Evolutionary conservation across 169 alveolate species (phyloP), one percentile per base, ranked within the genome.

Genomic region (Nephromyces sp.): DNA sequence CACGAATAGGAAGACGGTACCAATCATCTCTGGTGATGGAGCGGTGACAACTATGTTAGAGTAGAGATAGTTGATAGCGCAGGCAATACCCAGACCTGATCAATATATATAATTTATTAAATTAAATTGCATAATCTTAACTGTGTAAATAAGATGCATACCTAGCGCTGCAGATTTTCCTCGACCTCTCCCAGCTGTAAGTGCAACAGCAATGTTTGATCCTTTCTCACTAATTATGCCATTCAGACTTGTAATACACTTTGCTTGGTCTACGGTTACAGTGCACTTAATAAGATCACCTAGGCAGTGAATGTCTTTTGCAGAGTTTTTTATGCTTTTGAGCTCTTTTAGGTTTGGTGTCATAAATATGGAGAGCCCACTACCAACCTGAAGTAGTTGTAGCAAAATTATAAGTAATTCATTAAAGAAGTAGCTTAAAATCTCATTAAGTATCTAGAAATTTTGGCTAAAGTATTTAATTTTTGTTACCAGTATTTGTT

Each of bases 101-200:
- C 70, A 27, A 77, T 66, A 2, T 31, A 69, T 74, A 69, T 69
- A 25, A 43, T n/a, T n/a, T n/a, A n/a, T n/a, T n/a, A n/a, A n/a
- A n/a, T n/a, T n/a, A n/a, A n/a, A n/a, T n/a, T n/a, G n/a, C n/a
- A n/a, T n/a, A n/a, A n/a, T n/a, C n/a, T n/a, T n/a, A n/a, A n/a
- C n/a, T n/a, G n/a, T n/a, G n/a, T n/a, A n/a, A n/a, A n/a, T n/a
- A n/a, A n/a, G n/a, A n/a, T n/a, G n/a, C n/a, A 15, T 43, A 43
- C 57, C 99, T 27, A 97, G 86, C 1, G 99, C 93, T 52, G 99
- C 97, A n/a, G 97, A 90, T 85, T 98, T 98, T 0, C 99, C 99
- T 69, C 99, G 88, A 1, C 99, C 99, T 75, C 99, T 89, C 8
- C 95, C 99, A 1, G 99, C 99, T 0, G 98, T 92, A 22, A 97